phyloP scores from a whole-genome alignment of 805 yeast species.

The Wickerhamia fluorescens region DNA sequence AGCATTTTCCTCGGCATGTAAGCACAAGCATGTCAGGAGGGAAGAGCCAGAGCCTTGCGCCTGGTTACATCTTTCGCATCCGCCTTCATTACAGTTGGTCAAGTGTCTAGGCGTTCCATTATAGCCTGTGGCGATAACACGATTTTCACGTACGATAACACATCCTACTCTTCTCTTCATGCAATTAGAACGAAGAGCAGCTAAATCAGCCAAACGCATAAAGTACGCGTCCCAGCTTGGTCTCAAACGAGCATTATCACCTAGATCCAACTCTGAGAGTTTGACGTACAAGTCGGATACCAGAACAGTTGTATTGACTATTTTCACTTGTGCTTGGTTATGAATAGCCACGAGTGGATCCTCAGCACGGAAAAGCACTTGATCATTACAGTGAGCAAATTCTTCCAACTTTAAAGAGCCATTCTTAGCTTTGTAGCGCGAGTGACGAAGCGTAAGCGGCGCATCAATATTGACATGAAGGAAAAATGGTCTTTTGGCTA shows the following conservation, averaged over 20 bases:
- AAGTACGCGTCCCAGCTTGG: slow-evolving; percentile 97
- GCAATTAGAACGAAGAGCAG: slow-evolving; percentile 89
- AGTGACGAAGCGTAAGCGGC: slow-evolving; percentile 45
- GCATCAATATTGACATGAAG: slow-evolving; percentile 76
- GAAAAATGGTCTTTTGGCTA: slow-evolving; percentile 74
- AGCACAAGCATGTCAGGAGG: slow-evolving; percentile 79
- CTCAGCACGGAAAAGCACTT: slow-evolving; percentile 35
- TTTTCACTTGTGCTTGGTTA: slow-evolving; percentile 45
- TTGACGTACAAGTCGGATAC: slow-evolving; percentile 28
- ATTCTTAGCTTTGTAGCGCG: slow-evolving; percentile 19
- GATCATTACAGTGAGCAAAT: slow-evolving; percentile 30
- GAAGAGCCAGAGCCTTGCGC: slow-evolving; percentile 58
- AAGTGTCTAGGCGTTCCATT: slow-evolving; percentile 94
- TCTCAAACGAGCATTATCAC: slow-evolving; percentile 48
- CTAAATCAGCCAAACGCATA: slow-evolving; percentile 88
- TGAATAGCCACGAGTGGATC: slow-evolving; percentile 53
- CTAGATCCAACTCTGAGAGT: slow-evolving; percentile 32
- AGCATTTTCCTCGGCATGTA: slow-evolving; percentile 98
- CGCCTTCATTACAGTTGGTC: slow-evolving; percentile 90
- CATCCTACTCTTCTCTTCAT: slow-evolving; percentile 98
- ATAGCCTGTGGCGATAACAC: slow-evolving; percentile 94
- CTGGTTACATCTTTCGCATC: slow-evolving; percentile 82
- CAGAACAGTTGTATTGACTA: slow-evolving; percentile 33
- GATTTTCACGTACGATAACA: slow-evolving; percentile 76
- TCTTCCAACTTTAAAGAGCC: slow-evolving; percentile 18